Evolutionary conservation across 1,284 basidiomycete species (phyloP), one percentile per base, ranked within the genome.

Genomic region (Ganoderma boninense): DNA sequence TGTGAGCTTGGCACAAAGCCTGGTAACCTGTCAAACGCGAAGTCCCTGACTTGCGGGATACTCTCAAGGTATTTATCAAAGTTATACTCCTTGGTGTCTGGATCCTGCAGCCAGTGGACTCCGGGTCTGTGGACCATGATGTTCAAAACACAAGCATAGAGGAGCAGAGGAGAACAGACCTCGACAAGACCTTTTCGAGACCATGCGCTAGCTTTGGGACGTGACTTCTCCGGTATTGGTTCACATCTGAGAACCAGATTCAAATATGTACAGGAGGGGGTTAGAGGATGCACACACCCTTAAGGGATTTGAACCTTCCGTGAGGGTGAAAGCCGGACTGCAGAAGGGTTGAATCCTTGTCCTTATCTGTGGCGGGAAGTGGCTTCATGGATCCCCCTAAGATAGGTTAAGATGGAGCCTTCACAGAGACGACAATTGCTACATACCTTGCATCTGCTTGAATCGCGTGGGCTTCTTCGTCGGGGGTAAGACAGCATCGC

Each of bases 101-200:
- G 94, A 77, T 99, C 97, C 76, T 91, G 90, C 2, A 98, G 81
- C 91, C 94, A 95, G 78, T 97, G 95, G 0, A 98, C 92, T n/a
- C 96, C 96, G 3, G 95, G 95, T 75, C 95, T 97, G 64, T 56
- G 35, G 20, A 43, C 5, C 13, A 20, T 16, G 14, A 69, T 13
- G 35, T 26, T 26, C 0, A 46, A n/a, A 46, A 18, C 14, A 43
- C 40, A 40, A 52, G 7, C 29, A 23, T 42, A 57, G 23, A 49
- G 23, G 26, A 32, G 7, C 18, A 13, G 3, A 20, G 35, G 35
- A 18, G 35, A 11, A 83, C 87, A 57, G 76, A 95, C 95, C 94
- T 96, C 85, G 96, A 96, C 26, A 97, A 82, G 1, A 95, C 94
- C 16, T 95, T 88, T 64, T 95, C 92, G 2, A 99, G 84, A 1